Percentiles rank a stretch among this genome's conserved stretches.
Evolutionary conservation across 2,329 filamentous ascomycete species (phyloP).

Genomic region (Chrysoporthe deuterocubensis): DNA sequence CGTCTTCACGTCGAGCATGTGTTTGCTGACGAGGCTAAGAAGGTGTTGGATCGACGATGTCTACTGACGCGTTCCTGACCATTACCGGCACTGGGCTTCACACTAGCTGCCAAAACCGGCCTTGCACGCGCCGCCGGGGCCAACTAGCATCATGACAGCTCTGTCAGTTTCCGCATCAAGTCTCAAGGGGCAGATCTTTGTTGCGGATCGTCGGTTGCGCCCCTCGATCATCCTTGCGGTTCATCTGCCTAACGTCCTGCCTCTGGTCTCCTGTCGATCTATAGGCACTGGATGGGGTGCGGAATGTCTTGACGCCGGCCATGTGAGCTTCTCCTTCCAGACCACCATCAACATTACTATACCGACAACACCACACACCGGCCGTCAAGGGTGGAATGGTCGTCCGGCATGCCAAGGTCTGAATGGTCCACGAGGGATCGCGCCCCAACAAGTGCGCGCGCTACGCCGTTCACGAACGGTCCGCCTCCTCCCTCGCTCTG

Average conservation of each 20-base stretch:
- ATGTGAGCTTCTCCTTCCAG: background rate
- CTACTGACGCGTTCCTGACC: background rate
- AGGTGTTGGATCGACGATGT: background rate
- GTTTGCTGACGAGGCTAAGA: background rate
- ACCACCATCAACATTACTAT: background rate
- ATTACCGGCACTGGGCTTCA: background rate
- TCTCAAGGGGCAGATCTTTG: background rate
- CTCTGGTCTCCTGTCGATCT: background rate
- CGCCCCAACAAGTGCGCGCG: background rate
- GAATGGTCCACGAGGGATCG: background rate
- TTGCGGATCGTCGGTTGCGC: background rate
- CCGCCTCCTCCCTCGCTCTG: background rate
- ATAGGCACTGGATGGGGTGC: background rate
- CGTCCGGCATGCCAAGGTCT: background rate
- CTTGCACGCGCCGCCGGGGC: background rate
- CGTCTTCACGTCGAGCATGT: background rate
- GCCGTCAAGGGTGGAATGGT: background rate
- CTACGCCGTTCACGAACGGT: background rate
- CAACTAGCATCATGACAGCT: background rate
- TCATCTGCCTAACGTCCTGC: background rate
- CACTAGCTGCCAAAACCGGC: background rate
- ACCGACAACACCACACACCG: background rate
- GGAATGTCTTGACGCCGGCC: background rate
- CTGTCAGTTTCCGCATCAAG: too few species aligned
- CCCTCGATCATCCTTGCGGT: background rate